Evolutionary conservation across 257 asterid species (phyloP).

Genomic region (Solanum ahanhuiri): DNA sequence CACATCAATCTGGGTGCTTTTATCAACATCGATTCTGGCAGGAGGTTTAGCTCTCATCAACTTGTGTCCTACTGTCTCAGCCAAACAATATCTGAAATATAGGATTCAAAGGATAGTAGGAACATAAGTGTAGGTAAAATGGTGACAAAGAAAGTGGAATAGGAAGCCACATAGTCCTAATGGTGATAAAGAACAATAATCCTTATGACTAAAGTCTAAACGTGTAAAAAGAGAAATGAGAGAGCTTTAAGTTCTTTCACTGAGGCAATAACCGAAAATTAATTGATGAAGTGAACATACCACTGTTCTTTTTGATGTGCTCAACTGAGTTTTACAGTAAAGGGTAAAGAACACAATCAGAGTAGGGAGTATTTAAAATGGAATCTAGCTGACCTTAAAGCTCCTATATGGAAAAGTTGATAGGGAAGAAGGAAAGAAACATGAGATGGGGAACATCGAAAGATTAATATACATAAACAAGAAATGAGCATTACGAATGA

Average conservation of each 20-base stretch:
- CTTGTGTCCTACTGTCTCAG: slow-evolving; percentile 75
- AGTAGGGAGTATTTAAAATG: not conserved
- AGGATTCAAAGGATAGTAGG: not conserved
- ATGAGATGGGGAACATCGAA: not conserved
- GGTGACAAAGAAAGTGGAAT: not conserved
- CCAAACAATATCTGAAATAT: slow-evolving; percentile 55
- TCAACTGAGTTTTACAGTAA: not conserved
- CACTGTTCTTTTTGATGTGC: not conserved
- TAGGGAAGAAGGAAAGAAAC: not conserved
- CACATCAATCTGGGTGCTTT: slow-evolving; percentile 57
- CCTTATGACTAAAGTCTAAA: not conserved
- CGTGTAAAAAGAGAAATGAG: not conserved
- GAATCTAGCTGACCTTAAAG: not conserved
- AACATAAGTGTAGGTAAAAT: not conserved
- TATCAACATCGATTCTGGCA: slow-evolving; percentile 43
- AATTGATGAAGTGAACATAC: not conserved
- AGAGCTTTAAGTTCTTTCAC: not conserved
- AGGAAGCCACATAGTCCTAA: not conserved
- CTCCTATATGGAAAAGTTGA: not conserved
- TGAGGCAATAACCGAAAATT: not conserved
- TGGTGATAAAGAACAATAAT: not conserved
- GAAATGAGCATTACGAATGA: not conserved
- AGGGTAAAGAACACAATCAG: not conserved
- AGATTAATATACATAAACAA: not conserved
- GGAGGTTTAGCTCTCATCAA: slow-evolving; percentile 73